Evolutionary conservation across 371 early-diverging fungal genomes (phyloP), one percentile per base, ranked within the genome.

Genomic region (Syncephalastrum racemosum): DNA sequence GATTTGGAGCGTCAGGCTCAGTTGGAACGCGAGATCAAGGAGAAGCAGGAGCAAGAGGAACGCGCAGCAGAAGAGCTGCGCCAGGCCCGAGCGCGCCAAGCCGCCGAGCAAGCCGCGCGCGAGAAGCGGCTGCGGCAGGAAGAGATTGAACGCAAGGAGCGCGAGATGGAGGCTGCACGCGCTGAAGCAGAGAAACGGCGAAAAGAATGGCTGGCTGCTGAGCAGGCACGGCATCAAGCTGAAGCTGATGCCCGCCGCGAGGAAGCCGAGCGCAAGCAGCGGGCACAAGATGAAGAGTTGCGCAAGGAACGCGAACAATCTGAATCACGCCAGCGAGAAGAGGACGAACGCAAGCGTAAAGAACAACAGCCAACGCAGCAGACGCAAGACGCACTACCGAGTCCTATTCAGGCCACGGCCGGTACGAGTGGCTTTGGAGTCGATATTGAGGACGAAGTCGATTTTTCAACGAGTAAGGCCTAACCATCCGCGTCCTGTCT

Each of bases 401-500:
- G 47, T 13, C 46, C 25, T 27, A 53, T 47, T 19, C 59, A 64
- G 36, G 61, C 72, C 14, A 73, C 77, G 16, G 71, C 75, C 44
- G 75, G 74, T 20, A 72, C 70, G 27, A 75, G 70, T 60, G 72
- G 71, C 7, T 72, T 72, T 56, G 73, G 75, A 18, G 55, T 73
- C 40, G 78, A 78, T 53, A 56, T 78, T 22, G 75, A 73, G 47
- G 78, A 78, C 50, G 78, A 78, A 64, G 78, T 78, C 2, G 73
- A 78, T 52, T 78, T 78, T 53, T 62, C 59, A 16, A 70, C 63
- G 31, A 72, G 78, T 75, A 73, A 63, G 70, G 70, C 53, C 16
- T 1, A 44, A 3, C 7, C 1, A 49, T 23, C 19, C 3, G 24
- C 5, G 23, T 20, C 4, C 7, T 39, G 36, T 50, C 19, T 36